phyloP scores from a whole-genome alignment of 257 asterid genomes.

The Rubia yunnanensis region DNA sequence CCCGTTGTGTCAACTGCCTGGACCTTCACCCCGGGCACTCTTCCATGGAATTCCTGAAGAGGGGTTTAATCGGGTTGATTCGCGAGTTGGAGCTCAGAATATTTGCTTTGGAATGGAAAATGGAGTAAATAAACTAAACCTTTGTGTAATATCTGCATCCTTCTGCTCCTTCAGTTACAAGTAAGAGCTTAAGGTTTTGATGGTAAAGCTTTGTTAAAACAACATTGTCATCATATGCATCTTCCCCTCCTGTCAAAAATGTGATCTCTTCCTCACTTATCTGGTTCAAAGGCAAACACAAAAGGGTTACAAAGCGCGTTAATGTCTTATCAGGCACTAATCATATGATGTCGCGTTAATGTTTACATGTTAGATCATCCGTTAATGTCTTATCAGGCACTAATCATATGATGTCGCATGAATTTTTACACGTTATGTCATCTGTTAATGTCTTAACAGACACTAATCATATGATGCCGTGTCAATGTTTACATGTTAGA shows the following conservation, averaged over 20 bases:
- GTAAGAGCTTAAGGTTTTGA: constrained; percentile 26
- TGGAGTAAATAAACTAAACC: constrained; percentile 17
- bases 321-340: too few species aligned
- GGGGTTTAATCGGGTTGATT: not conserved
- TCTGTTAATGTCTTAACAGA: too few species aligned
- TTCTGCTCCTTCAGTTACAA: constrained; percentile 25
- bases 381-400: too few species aligned
- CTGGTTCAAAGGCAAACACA: constrained; percentile 6
- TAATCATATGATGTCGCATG: too few species aligned
- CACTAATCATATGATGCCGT: too few species aligned
- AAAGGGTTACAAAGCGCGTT: not conserved
- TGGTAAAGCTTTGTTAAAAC: constrained; percentile 24
- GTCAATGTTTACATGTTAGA: too few species aligned
- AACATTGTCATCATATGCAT: constrained; percentile 26
- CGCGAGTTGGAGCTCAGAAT: not conserved
- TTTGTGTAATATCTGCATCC: constrained; percentile 35
- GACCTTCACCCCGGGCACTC: constrained; percentile 21
- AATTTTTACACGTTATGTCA: too few species aligned
- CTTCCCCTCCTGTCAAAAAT: constrained; percentile 30
- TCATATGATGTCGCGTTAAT: too few species aligned
- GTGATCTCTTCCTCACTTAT: constrained; percentile 31
- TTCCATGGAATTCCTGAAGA: constrained; percentile 27
- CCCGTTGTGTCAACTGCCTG: constrained; percentile 33
- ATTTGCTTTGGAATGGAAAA: not conserved
- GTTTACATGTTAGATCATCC: too few species aligned